Evolutionary conservation across 805 yeast species (phyloP).

Genomic region (Schwanniomyces sp.): DNA sequence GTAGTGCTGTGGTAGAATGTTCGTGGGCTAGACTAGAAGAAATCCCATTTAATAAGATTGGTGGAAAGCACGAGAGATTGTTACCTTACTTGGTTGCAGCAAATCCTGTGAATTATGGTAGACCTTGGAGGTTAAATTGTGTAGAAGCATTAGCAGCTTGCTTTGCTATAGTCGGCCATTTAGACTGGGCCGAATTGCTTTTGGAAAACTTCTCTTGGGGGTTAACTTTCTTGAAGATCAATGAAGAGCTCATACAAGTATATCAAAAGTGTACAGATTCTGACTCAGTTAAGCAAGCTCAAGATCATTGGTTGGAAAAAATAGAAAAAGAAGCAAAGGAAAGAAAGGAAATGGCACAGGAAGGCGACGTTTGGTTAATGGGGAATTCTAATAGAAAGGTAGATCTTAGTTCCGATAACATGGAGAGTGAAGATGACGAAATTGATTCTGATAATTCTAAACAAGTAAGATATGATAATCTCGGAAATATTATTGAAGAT

Average conservation of each 20-base stretch:
- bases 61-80: slow-evolving; percentile 84
- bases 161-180: slow-evolving; percentile 87
- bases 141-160: slow-evolving; percentile 98
- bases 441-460: slow-evolving; percentile 10
- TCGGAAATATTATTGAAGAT: slow-evolving; percentile 16
- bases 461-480: slow-evolving; percentile 14
- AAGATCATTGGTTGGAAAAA: slow-evolving; percentile 68
- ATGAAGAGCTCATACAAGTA: slow-evolving; percentile 70
- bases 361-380: slow-evolving; percentile 70
- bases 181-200: slow-evolving; percentile 82
- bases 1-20: slow-evolving; percentile 98
- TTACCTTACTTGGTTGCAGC: slow-evolving; percentile 94
- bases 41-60: slow-evolving; percentile 90
- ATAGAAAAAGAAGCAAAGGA: slow-evolving; percentile 66
- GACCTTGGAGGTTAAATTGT: slow-evolving; percentile 94
- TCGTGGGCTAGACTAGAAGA: slow-evolving; percentile 98
- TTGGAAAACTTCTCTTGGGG: slow-evolving; percentile 92
- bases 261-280: slow-evolving; percentile 83
- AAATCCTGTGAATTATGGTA: slow-evolving; percentile 94
- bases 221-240: slow-evolving; percentile 76
- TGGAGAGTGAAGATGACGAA: slow-evolving; percentile 10
- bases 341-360: slow-evolving; percentile 52
- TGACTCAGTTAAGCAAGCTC: slow-evolving; percentile 68
- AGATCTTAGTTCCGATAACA: slow-evolving; percentile 1
- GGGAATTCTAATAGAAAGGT: slow-evolving; percentile 67